These are phyloP conservation scores for Populus nigra DNA, from an alignment of 345 rosid genomes.

Conservation along the genomic window DNA sequence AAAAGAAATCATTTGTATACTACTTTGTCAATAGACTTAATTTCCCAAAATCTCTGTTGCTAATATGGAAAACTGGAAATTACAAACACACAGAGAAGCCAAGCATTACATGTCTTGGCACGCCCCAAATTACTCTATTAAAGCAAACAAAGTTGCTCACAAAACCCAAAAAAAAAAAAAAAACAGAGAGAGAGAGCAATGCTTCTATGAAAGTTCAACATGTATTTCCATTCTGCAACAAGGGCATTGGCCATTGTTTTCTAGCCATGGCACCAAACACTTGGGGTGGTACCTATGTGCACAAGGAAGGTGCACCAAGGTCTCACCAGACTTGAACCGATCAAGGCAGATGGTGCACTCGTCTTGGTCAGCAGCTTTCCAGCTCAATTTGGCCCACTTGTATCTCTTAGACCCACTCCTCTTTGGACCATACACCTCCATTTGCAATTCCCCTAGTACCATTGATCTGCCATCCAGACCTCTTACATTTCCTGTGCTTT, in stretches of 20 bases:
- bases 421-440: constrained; percentile 22
- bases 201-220: constrained; percentile 2
- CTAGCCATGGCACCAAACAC: constrained; percentile 74
- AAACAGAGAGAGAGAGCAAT: no score
- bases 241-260: constrained; percentile 59
- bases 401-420: constrained; percentile 22
- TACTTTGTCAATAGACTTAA: no score
- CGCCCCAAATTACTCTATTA: not conserved
- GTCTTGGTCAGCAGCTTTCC: constrained; percentile 56
- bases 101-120: no score
- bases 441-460: constrained; percentile 26
- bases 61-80: not conserved
- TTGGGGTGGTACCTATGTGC: constrained; percentile 64
- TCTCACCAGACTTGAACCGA: constrained; percentile 52
- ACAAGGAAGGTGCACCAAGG: constrained; percentile 55
- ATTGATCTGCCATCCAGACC: constrained; percentile 4
- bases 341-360: constrained; percentile 79
- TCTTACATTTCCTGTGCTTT: constrained; percentile 23
- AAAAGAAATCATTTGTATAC: no score
- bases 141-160: not conserved
- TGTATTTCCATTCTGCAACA: constrained; percentile 58
- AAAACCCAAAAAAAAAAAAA: not conserved
- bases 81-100: not conserved
- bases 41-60: not conserved
- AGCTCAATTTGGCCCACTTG: constrained; percentile 49